Conservation (phyloP, 192 early-diverging fungal species). For the Diversispora eburnea region DNA sequence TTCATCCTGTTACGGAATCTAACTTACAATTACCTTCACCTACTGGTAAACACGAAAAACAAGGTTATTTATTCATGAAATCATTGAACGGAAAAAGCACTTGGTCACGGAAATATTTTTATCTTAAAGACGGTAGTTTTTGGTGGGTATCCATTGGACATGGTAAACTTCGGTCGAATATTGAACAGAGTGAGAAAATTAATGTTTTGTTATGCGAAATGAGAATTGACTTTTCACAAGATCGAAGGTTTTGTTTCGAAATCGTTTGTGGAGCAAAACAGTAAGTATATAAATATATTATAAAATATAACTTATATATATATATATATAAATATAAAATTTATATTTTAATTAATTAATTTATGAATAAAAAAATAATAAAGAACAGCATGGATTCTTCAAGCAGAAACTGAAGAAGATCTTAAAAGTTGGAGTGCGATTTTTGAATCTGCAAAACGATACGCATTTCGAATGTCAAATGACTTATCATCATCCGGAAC, state of each 20-base stretch:
- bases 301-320: neutral
- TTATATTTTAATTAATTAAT: neutral
- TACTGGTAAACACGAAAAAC: slow-evolving; percentile 48
- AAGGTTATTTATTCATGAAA: slow-evolving; percentile 61
- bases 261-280: slow-evolving; percentile 54
- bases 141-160: slow-evolving; percentile 42
- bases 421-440: slow-evolving; percentile 61
- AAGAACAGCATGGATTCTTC: slow-evolving; percentile 44
- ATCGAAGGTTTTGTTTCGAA: slow-evolving; percentile 72
- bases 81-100: slow-evolving; percentile 47
- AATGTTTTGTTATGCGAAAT: slow-evolving; percentile 55
- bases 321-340: neutral
- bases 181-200: slow-evolving; percentile 52
- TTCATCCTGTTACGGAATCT: neutral
- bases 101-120: slow-evolving; percentile 61
- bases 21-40: neutral
- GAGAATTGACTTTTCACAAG: slow-evolving; percentile 49
- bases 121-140: slow-evolving; percentile 58
- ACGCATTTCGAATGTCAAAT: slow-evolving; percentile 31
- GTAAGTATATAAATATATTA: slow-evolving; percentile 39
- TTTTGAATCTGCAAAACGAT: slow-evolving; percentile 58
- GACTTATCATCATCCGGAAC: slow-evolving; percentile 34
- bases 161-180: slow-evolving; percentile 47
- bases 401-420: slow-evolving; percentile 71
- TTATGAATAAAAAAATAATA: neutral